Conservation (phyloP, 768 basidiomycete species). For the Phylloporus scabripes region DNA sequence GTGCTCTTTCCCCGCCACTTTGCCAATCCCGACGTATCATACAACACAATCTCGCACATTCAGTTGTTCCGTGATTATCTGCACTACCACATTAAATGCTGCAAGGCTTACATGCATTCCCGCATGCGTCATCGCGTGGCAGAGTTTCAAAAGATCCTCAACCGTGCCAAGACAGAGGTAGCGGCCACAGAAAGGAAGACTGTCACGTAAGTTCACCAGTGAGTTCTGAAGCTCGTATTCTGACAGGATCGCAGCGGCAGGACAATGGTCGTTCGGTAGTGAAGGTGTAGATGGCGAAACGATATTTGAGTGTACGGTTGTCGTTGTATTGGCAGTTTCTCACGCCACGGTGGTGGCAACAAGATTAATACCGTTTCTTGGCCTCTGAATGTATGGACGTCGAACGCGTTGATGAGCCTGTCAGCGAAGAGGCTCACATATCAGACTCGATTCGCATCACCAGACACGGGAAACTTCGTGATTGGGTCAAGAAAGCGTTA, state of each 20-base stretch:
- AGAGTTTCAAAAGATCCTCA: slow-evolving; percentile 94
- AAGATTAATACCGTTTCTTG: neutral
- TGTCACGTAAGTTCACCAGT: slow-evolving; percentile 54
- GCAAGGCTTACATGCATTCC: slow-evolving; percentile 98
- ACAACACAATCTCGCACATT: slow-evolving; percentile 85
- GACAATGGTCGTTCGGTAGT: slow-evolving; percentile 50
- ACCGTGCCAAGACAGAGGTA: slow-evolving; percentile 91
- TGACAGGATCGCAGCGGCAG: slow-evolving; percentile 40
- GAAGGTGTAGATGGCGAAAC: neutral
- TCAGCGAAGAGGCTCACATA: slow-evolving; percentile 2
- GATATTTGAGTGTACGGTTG: neutral
- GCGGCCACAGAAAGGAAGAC: slow-evolving; percentile 84
- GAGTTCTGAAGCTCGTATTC: neutral
- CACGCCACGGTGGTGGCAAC: slow-evolving; percentile 12
- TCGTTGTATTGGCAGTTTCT: slow-evolving; percentile 6
- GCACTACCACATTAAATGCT: slow-evolving; percentile 99
- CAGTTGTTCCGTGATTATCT: slow-evolving; percentile 97
- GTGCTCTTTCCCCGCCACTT: slow-evolving; percentile 98
- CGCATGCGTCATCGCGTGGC: slow-evolving; percentile 91
- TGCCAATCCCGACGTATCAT: slow-evolving; percentile 57
- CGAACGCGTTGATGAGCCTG: slow-evolving; percentile 2
- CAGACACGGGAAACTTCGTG: slow-evolving; percentile 47
- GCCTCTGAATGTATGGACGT: slow-evolving; percentile 13
- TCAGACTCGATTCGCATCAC: slow-evolving; percentile 48
- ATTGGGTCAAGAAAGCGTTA: slow-evolving; percentile 50